Evolutionary conservation across 129 eudicot species (phyloP).

Genomic region (Helichrysum umbraculigerum): DNA sequence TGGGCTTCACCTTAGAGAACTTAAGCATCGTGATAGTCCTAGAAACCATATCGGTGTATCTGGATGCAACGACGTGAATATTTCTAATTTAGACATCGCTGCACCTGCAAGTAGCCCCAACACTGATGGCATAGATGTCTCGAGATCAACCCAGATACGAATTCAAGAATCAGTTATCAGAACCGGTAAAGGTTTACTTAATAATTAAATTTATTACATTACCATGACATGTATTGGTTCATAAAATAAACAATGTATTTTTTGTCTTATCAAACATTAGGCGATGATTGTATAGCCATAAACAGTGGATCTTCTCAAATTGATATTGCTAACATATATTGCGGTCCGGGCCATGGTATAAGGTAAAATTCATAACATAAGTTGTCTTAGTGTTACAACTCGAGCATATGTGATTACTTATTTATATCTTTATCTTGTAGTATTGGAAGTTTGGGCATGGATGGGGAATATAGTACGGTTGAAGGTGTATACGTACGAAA

Average conservation of each 20-base stretch:
- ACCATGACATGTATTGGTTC: not conserved
- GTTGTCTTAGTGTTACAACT: too few relatives aligned
- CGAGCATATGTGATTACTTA: not conserved
- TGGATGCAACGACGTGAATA: slow-evolving; percentile 7
- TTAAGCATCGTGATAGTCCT: slow-evolving; percentile 35
- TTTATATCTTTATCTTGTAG: slow-evolving; percentile 23
- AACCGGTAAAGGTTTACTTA: slow-evolving; percentile 23
- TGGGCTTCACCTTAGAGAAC: slow-evolving; percentile 22
- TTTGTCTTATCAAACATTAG: slow-evolving; percentile 9
- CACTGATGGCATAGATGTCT: slow-evolving; percentile 40
- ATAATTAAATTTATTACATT: not conserved
- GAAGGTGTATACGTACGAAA: slow-evolving; percentile 29
- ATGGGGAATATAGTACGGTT: slow-evolving; percentile 30
- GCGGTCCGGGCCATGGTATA: slow-evolving; percentile 48
- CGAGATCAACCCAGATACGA: slow-evolving; percentile 29
- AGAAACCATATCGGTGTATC: slow-evolving; percentile 38
- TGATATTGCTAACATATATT: slow-evolving; percentile 25
- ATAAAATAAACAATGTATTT: not conserved
- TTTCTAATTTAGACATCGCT: slow-evolving; percentile 28
- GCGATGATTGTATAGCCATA: slow-evolving; percentile 41
- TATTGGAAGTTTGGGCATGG: slow-evolving; percentile 55
- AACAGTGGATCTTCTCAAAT: slow-evolving; percentile 32
- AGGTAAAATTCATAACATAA: slow-evolving; percentile 23
- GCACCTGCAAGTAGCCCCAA: slow-evolving; percentile 43
- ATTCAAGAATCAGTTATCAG: slow-evolving; percentile 24